Conservation (phyloP, 805 yeast species). For the Sungouiella blattae region DNA sequence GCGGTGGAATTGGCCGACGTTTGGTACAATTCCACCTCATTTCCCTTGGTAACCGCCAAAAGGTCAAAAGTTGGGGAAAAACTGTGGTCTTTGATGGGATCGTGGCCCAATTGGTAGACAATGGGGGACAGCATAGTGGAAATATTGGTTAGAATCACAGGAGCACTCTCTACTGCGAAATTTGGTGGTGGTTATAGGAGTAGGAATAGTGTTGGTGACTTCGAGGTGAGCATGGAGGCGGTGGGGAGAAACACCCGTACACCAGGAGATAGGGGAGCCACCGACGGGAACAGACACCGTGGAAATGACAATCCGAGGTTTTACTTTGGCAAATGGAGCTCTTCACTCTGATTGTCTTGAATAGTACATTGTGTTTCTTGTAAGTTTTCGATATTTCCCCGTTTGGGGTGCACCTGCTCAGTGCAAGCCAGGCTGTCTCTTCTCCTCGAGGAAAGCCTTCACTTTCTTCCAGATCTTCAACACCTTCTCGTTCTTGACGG, state of each 20-base stretch:
- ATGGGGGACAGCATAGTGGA: conserved; percentile 30
- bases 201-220: background rate
- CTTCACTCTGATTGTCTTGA: no score
- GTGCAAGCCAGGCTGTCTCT: conserved; percentile 10
- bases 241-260: conserved; percentile 6
- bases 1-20: conserved; percentile 37
- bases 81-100: conserved; percentile 88
- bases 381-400: background rate
- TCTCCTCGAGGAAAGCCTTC: conserved; percentile 28
- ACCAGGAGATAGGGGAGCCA: conserved; percentile 1
- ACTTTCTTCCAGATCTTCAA: conserved; percentile 32
- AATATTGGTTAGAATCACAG: conserved; percentile 9
- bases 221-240: conserved; percentile 1
- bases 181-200: conserved; percentile 1
- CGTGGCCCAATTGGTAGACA: conserved; percentile 67
- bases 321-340: no score
- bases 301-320: no score
- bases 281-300: background rate
- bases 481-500: conserved; percentile 45
- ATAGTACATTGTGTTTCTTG: no score
- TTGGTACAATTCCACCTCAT: conserved; percentile 69
- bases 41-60: conserved; percentile 81
- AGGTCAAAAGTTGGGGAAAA: conserved; percentile 62
- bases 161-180: conserved; percentile 19
- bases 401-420: background rate